These are phyloP conservation scores for Verticillium alfalfae DNA, from an alignment of 2,329 filamentous ascomycete genomes.

Conservation along the genomic window DNA sequence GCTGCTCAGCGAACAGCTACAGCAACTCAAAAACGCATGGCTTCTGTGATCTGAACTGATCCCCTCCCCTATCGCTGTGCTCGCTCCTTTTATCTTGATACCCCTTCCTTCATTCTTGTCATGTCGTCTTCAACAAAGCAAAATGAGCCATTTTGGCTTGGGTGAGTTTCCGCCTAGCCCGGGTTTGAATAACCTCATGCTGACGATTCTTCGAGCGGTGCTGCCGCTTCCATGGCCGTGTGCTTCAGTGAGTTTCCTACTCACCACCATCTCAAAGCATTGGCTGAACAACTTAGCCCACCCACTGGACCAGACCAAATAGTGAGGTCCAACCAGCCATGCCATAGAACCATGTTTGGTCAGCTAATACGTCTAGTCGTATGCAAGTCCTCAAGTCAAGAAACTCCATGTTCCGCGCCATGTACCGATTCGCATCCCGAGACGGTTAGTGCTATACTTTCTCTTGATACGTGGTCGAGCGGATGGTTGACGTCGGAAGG, in stretches of 20 bases:
- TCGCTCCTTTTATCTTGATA: background rate
- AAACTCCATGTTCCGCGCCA: constrained; percentile 30
- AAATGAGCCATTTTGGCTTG: constrained; percentile 38
- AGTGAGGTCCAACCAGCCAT: constrained; percentile 18
- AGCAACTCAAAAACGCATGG: background rate
- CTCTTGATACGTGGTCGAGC: too few species aligned
- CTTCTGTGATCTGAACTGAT: background rate
- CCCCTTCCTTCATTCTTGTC: background rate
- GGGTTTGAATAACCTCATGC: background rate
- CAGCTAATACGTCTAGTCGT: constrained; percentile 19
- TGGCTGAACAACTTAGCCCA: constrained; percentile 22
- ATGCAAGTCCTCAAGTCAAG: constrained; percentile 37
- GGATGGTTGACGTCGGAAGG: constrained; percentile 16
- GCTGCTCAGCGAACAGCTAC: background rate
- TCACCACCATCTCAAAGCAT: background rate
- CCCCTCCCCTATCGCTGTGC: background rate
- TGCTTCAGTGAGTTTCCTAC: constrained; percentile 31
- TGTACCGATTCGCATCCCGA: constrained; percentile 29
- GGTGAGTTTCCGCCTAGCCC: constrained; percentile 20
- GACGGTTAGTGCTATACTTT: constrained; percentile 22
- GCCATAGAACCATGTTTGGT: background rate
- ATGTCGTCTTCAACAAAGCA: constrained; percentile 14
- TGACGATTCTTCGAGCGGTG: constrained; percentile 22
- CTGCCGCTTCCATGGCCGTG: constrained; percentile 37
- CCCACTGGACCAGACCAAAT: constrained; percentile 38